Base-by-base conservation (phyloP, 2,329 filamentous ascomycete genomes). In the Fusarium anguioides region DNA sequence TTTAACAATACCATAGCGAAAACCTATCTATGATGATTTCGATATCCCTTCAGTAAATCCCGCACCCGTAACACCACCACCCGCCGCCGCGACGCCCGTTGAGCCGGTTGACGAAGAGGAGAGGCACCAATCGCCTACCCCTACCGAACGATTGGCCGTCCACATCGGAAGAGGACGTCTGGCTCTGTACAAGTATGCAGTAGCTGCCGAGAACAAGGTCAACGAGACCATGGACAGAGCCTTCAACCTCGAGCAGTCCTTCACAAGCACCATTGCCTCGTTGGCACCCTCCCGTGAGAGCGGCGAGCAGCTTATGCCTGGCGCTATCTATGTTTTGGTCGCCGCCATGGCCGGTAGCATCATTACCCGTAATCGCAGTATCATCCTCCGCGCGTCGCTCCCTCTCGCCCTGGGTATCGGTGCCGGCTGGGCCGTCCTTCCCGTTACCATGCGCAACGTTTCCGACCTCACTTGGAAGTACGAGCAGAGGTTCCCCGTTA, bases 341-440 rank as follows among this genome's bases (percentile, higher is more conserved):
- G 91, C 94, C 39, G 90, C 93, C 73, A 97, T 99, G 94, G 93
- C 96, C 33, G 96, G 95, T 72, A 94, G 89, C 79, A 98, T 99
- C 77, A 83, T 97, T 54, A 89, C 92, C 54, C 89, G 95, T 66
- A 96, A 97, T 83, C 89, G 95, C 72, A 94, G 91, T 79, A 86
- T 98, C 66, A 78, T 97, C 65, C 82, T 99, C 52, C 89, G 96
- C 70, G 89, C 90, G 52, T 83, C 89, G 3, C 86, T 92, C 3
- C 96, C 96, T 12, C 80, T 95, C 47, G 89, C 90, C 20, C 88
- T 97, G 40, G 96, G 94, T 69, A 82, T 97, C 66, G 89, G 89
- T 55, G 92, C 94, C 56, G 94, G 92, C 60, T 96, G 94, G 88
- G 84, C 89, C 63, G 89, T 97, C 36, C 81, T 99, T 46, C 96